Evolutionary conservation across 352 stramenopile genomes (phyloP), one percentile per base, ranked within the genome.

Genomic region (Peronosclerospora sorghi): DNA sequence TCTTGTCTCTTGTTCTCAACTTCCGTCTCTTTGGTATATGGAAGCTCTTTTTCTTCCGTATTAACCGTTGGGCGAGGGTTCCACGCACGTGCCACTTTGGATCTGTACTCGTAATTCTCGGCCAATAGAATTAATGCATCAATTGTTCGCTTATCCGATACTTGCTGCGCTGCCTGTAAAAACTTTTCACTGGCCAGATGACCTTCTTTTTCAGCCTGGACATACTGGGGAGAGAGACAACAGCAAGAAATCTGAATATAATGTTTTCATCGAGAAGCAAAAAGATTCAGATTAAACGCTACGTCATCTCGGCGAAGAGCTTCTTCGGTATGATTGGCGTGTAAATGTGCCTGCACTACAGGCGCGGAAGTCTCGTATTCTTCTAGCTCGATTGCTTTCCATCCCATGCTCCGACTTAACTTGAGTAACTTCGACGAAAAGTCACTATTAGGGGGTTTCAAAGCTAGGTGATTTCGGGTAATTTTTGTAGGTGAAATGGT

Each of bases 271-370:
- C 21, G 21, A 26, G 21, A 26, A 26, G 6, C 21, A 26, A 41
- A n/a, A 0, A 55, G 20, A 48, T 9, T 8, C 0, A 42, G 19
- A 32, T 1, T 4, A 46, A 45, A 12, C 74, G 62, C 38, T 51
- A 86, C 73, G 12, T 86, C 74, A 15, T 83, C 61, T 15, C 54
- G 49, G 7, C 59, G 63, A 27, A 82, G 62, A 9, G 75, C 73
- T 21, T 86, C 66, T 34, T 89, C 77, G 13, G 71, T 59, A 26
- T 70, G 72, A 13, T 85, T 51, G 0, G 77, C 77, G 55, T 89
- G 74, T 51, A 83, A 86, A 62, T 89, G 77, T 37, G 77, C 77
- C 63, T 89, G 77, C 20, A 89, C 77, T 32, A 72, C 77, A 26
- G 73, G 74, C 43, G 77, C 55, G 24, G 72, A 74, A 32, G 59